Conservation (phyloP, 2,329 filamentous ascomycete species). For the Sporothrix curviconia region DNA sequence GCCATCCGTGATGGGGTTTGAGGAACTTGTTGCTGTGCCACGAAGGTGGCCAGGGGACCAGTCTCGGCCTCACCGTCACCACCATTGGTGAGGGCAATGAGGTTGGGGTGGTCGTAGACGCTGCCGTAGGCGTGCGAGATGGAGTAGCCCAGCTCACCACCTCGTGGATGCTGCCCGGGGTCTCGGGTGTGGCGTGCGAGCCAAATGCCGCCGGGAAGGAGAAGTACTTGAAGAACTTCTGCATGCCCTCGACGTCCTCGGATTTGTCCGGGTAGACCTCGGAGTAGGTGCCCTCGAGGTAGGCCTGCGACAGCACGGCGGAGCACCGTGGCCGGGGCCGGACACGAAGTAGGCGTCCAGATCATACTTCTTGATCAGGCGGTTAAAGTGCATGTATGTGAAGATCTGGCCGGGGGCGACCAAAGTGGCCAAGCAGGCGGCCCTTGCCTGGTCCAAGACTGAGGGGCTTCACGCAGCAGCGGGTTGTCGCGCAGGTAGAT, state of each 20-base stretch:
- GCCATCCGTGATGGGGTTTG: conserved; percentile 69
- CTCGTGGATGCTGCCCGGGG: conserved; percentile 69
- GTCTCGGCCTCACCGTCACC: conserved; percentile 79
- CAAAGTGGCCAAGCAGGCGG: conserved; percentile 70
- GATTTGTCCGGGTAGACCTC: conserved; percentile 71
- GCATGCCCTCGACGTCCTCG: conserved; percentile 61
- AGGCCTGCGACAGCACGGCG: conserved; percentile 67
- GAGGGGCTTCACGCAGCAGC: conserved; percentile 61
- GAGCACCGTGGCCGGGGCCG: conserved; percentile 71
- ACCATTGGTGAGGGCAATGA: conserved; percentile 72
- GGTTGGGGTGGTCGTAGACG: conserved; percentile 67
- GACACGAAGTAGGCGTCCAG: conserved; percentile 67
- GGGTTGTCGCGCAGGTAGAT: conserved; percentile 71
- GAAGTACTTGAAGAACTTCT: conserved; percentile 75
- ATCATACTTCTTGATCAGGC: conserved; percentile 73
- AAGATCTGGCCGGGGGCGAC: conserved; percentile 73
- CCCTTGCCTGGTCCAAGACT: conserved; percentile 65
- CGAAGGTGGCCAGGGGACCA: conserved; percentile 66
- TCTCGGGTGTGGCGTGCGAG: conserved; percentile 72
- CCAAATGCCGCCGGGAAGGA: conserved; percentile 74
- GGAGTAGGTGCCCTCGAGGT: conserved; percentile 70
- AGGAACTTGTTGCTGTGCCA: conserved; percentile 82
- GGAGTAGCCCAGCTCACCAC: conserved; percentile 75
- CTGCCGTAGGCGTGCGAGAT: conserved; percentile 72
- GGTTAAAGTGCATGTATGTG: conserved; percentile 77